phyloP scores from a whole-genome alignment of 2,329 filamentous ascomycete species.

The Torrubiella hemipterigena region DNA sequence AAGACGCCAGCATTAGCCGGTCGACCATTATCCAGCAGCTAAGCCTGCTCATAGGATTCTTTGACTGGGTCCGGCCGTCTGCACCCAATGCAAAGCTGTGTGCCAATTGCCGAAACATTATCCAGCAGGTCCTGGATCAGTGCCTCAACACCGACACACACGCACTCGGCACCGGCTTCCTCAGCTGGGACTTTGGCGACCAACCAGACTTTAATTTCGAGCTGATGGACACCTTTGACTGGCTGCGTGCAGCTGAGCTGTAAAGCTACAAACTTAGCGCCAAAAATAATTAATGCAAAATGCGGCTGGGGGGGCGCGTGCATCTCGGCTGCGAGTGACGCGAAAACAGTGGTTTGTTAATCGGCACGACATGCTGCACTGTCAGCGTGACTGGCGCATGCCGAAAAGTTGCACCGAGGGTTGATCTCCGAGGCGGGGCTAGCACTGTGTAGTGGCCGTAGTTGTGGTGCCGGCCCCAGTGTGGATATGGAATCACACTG shows the following conservation, averaged over 20 bases:
- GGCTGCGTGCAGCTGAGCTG: constrained; percentile 14
- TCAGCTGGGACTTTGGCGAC: constrained; percentile 3
- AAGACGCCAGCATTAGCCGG: constrained; percentile 23
- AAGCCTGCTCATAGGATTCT: constrained; percentile 36
- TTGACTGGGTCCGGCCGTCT: constrained; percentile 36
- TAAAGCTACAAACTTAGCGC: not conserved
- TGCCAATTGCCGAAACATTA: constrained; percentile 31
- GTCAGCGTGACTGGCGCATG: too few relatives aligned
- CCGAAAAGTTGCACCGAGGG: too few relatives aligned
- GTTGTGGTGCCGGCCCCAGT: too few relatives aligned
- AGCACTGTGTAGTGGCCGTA: too few relatives aligned
- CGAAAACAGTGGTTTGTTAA: too few relatives aligned
- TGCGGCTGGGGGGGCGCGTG: too few relatives aligned
- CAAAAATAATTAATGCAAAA: too few relatives aligned
- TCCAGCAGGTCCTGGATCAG: constrained; percentile 37
- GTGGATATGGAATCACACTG: too few relatives aligned
- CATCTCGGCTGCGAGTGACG: too few relatives aligned
- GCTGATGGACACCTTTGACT: constrained; percentile 28
- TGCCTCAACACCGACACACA: constrained; percentile 26
- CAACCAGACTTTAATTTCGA: constrained; percentile 26
- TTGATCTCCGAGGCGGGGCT: too few relatives aligned
- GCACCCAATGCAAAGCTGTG: constrained; percentile 38
- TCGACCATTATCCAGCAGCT: constrained; percentile 40
- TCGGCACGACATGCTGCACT: too few relatives aligned
- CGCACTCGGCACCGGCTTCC: constrained; percentile 22